Conservation (phyloP, 1,139 yeast genomes). For the Hansenula lynferdii region DNA sequence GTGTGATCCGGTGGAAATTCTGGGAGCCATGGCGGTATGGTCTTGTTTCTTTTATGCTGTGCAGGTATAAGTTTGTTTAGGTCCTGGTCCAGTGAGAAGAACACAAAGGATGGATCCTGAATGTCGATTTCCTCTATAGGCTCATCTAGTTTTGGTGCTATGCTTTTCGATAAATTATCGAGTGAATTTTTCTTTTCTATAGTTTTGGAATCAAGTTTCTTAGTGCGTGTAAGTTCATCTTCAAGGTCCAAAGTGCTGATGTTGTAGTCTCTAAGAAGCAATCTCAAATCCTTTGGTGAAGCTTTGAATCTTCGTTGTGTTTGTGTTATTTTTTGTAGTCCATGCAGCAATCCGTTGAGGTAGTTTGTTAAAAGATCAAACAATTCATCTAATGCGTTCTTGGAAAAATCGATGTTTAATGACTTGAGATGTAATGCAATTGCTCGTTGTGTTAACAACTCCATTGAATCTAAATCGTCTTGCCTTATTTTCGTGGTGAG, state of each 20-base stretch:
- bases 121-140: conserved; percentile 18
- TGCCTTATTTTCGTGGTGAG: neutral
- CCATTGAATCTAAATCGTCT: conserved; percentile 15
- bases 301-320: conserved; percentile 67
- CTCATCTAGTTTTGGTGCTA: conserved; percentile 8
- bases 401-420: conserved; percentile 33
- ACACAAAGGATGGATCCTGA: conserved; percentile 35
- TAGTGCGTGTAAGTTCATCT: conserved; percentile 31
- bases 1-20: conserved; percentile 92
- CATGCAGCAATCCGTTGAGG: conserved; percentile 40
- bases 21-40: conserved; percentile 76
- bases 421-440: conserved; percentile 34
- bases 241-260: conserved; percentile 43
- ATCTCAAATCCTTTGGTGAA: conserved; percentile 49
- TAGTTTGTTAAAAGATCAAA: conserved; percentile 45
- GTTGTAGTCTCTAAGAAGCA: conserved; percentile 42
- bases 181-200: conserved; percentile 9
- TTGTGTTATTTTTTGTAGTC: conserved; percentile 50
- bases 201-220: conserved; percentile 13
- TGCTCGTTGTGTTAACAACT: conserved; percentile 20
- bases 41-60: conserved; percentile 40
- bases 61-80: conserved; percentile 53
- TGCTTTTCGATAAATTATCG: conserved; percentile 9
- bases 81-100: conserved; percentile 45
- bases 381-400: conserved; percentile 42